These are phyloP conservation scores for Rhodotorula sp. DNA, from an alignment of 1,284 basidiomycete species.

Conservation along the genomic window DNA sequence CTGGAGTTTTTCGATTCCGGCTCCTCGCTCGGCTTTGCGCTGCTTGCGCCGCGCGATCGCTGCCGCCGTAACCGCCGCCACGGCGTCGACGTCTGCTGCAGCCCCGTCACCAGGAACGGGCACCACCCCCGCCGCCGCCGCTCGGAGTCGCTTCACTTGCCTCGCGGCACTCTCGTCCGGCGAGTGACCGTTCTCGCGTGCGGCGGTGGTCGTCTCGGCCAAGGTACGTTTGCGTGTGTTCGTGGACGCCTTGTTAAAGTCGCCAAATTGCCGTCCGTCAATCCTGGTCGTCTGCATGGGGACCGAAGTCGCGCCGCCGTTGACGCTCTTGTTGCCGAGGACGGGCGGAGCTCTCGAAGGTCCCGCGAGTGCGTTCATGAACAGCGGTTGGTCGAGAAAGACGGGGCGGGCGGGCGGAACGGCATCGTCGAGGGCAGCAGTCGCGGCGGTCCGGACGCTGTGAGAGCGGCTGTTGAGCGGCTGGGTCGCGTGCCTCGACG, in stretches of 20 bases:
- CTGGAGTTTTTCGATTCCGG: constrained; percentile 30
- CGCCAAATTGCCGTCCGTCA: neutral
- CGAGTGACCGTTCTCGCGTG: constrained; percentile 12
- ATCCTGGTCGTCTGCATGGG: constrained; percentile 1
- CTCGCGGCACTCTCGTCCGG: neutral
- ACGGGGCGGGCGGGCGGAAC: constrained; percentile 17
- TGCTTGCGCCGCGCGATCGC: constrained; percentile 8
- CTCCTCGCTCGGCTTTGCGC: constrained; percentile 4
- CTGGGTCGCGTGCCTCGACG: constrained; percentile 1
- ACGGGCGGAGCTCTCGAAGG: neutral
- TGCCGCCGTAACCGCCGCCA: neutral
- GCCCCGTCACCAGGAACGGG: neutral
- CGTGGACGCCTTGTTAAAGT: neutral
- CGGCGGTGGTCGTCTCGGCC: neutral
- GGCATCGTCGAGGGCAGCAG: neutral
- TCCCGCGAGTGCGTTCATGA: constrained; percentile 18
- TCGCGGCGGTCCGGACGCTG: constrained; percentile 14
- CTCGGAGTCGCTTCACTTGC: neutral
- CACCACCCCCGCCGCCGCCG: neutral
- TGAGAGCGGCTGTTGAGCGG: constrained; percentile 25
- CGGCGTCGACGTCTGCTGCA: neutral
- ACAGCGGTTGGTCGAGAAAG: constrained; percentile 17
- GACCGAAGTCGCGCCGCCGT: neutral
- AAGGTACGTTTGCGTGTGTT: constrained; percentile 7
- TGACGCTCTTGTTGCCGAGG: neutral